Base-by-base conservation (phyloP, 2,329 filamentous ascomycete species). In the Xylaria sp. region DNA sequence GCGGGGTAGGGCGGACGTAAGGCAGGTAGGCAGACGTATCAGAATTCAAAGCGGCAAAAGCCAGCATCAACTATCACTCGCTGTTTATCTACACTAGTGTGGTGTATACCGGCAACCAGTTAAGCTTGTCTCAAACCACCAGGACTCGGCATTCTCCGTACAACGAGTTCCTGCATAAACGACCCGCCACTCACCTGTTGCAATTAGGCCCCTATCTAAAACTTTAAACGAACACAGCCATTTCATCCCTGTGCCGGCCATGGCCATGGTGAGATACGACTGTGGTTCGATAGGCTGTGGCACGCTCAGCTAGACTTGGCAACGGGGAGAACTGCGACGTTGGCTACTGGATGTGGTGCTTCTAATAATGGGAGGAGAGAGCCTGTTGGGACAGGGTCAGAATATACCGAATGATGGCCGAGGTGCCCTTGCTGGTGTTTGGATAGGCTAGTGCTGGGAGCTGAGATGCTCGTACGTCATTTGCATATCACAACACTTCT, bases 101-200 rank as follows among this genome's bases (percentile, higher is more conserved):
- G n/a, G n/a, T n/a, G n/a, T n/a, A n/a, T n/a, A n/a, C n/a, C n/a
- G n/a, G n/a, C n/a, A n/a, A n/a, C n/a, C n/a, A n/a, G n/a, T n/a
- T n/a, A n/a, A n/a, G n/a, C n/a, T n/a, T n/a, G n/a, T n/a, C n/a
- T n/a, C n/a, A n/a, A n/a, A n/a, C n/a, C n/a, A n/a, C n/a, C n/a
- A n/a, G 8, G 23, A 40, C 13, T 21, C 47, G 47, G 47, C 40
- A 46, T 58, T 23, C 8, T 21, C 46, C 15, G 58, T 17, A 38
- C 35, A 38, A 49, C 33, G 6, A 44, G 53, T 61, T 56, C 53
- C 58, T 61, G 52, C 53, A 56, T 56, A 38, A 25, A 41, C 31
- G 44, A 40, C 33, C 17, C 7, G 33, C 31, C 23, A 40, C 31
- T 55, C 51, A 41, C 37, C 5, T 44, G 43, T 54, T 29, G 35